Base-by-base conservation (phyloP, 441 rosid genomes). In the Populus hybrid region DNA sequence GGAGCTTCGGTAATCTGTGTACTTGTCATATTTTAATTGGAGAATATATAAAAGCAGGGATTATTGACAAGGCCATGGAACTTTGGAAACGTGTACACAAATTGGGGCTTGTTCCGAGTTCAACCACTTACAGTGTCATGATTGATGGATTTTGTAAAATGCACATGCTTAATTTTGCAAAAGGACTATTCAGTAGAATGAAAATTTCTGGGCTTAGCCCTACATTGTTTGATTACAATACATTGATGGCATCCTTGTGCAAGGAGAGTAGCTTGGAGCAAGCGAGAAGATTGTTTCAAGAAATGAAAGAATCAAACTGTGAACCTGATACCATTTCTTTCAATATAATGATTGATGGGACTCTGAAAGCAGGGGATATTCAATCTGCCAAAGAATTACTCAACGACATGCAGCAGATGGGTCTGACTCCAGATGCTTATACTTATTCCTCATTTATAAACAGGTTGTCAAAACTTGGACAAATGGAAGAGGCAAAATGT, bases 211-310 rank as follows among this genome's bases (percentile, higher is more conserved):
- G 86, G 79, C 72, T 80, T 69, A 74, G 26, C 50, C 93, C 93
- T 64, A 64, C 77, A 8, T 75, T 83, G 79, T 77, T 71, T 23
- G 91, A 89, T 82, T 90, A 82, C 83, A 90, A 89, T 82, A 74
- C 81, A 1, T 68, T 90, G 56, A 67, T 92, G 84, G 82, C 91
- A 68, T 83, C 88, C 11, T 83, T 90, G 81, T 86, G 90, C 87
- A 87, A 86, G 81, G 94, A 88, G 77, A 83, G 89, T 77, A 86
- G 86, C 82, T 66, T 89, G 83, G 91, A 88, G 65, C 92, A 88
- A 82, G 94, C 97, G 61, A 86, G 82, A 84, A 82, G 76, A 74
- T 82, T 92, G 76, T 92, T 90, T 87, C 82, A 81, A 80, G 91
- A 90, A 74, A 85, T 89, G 83, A 77, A 77, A 78, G 71, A 77